These are phyloP conservation scores for Rubia balearica DNA, from an alignment of 305 asterid species.

Conservation along the genomic window DNA sequence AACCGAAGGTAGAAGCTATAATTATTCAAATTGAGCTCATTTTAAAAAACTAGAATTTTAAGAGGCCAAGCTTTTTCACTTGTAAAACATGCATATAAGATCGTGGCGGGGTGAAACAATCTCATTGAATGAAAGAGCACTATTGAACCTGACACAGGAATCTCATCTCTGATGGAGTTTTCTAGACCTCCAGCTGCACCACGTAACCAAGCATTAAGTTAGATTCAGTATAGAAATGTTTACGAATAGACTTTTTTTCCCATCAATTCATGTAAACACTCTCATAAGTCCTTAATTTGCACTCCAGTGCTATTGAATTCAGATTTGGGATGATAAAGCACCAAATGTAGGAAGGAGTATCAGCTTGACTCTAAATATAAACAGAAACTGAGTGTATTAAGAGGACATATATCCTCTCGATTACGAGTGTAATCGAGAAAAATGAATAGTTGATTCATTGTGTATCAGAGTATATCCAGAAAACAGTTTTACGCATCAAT, in stretches of 20 bases:
- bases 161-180: not conserved
- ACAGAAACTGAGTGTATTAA: not conserved
- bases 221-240: too few species aligned
- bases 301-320: slow-evolving; percentile 11
- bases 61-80: too few species aligned
- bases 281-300: too few species aligned
- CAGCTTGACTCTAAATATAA: not conserved
- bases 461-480: not conserved
- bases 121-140: not conserved
- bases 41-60: too few species aligned
- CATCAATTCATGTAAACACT: too few species aligned
- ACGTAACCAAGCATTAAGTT: too few species aligned
- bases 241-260: too few species aligned
- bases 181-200: too few species aligned
- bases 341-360: not conserved
- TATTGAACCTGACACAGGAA: not conserved
- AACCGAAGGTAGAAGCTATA: not conserved
- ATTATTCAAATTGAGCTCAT: not conserved
- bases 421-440: too few species aligned
- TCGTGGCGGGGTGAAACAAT: too few species aligned
- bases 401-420: not conserved
- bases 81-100: too few species aligned
- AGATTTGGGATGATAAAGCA: not conserved
- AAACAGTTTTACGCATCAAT: not conserved
- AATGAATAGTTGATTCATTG: not conserved